Base-by-base conservation (phyloP, 2,329 filamentous ascomycete genomes). In the Ophiostoma triangulosporum region DNA sequence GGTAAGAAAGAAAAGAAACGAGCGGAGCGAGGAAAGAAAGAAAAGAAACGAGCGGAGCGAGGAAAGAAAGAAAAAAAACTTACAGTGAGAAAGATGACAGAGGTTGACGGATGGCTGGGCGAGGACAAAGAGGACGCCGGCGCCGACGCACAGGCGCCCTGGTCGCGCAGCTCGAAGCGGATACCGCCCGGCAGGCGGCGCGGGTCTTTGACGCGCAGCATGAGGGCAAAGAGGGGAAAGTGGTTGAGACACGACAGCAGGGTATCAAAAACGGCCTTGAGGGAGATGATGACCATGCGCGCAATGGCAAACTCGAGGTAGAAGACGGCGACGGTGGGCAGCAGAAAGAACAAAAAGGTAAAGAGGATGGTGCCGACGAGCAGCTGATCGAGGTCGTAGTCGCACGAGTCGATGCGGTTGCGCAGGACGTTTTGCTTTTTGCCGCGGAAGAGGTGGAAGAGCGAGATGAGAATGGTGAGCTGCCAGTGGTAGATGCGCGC, bases 401-500 rank as follows among this genome's bases (percentile, higher is more conserved):
- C 93, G 73, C 93, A 98, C 48, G 90, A 95, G 66, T 98, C 93
- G 63, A 98, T 97, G 69, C 93, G 89, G 64, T 96, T 95, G 57
- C 94, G 86, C 22, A 98, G 78, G 15, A 98, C 85, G 61, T 98
- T 98, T 65, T 95, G 86, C 68, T 98, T 98, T 72, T 96, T 97
- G 55, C 93, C 94, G 31, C 91, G 87, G 65, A 98, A 98, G 9
- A 98, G 81, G 66, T 98, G 94, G 68, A 98, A 98, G n/a, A 98
- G 81, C 11, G 91, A 97, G 59, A 91, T 84, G 59, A 98, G 84
- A 58, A 98, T 97, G 3, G 86, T 95, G 57, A 98, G 81, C 69
- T 98, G 93, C 93, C 93, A 98, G 69, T 97, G 89, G 68, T 91
- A 98, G 63, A 98, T 97, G 51, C 93, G 84, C 3, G 93, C 93